Base-by-base conservation (phyloP, 225 moss, liverwort and hornwort species). In the Pseudisothecium myosuroides region DNA sequence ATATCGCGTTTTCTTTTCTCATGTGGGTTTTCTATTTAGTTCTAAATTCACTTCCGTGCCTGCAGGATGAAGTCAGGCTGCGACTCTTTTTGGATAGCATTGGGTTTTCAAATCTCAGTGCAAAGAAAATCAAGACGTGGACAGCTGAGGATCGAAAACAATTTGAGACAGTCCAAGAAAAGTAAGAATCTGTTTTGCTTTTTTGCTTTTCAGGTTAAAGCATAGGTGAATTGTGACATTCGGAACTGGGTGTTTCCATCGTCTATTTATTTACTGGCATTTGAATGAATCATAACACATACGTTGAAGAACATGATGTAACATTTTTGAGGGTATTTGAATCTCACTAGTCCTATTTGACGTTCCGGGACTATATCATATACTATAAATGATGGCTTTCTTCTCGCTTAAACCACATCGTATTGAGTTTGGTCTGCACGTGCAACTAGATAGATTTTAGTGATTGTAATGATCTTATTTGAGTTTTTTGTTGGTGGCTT, bases 51-150 rank as follows among this genome's bases (percentile, higher is more conserved):
- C 62, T 43, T 81, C 61, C 23, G 36, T 86, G 39, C 73, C 72
- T 90, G 68, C 93, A 93, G 93, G 93, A 93, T 89, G 98, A 99
- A 93, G 98, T 99, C 27, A 95, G 98, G 65, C 94, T 99, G 52
- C 95, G 98, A 61, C 95, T 96, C 68, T 99, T 99, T 85, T 89
- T 99, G 81, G 98, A 99, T 89, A 99, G 98, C 89, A 99, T 99
- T 90, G 98, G 98, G n/a, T 99, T 97, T 45, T 97, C 98, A 83
- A 97, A 97, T 81, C 94, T 99, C 39, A 99, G 98, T 91, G 98
- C 98, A 41, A 99, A 97, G 88, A 96, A 99, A 76, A 99, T 99
- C 49, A 99, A 96, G 88, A 99, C 95, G 68, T 99, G 98, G 98
- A 97, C 98, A 75, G 91, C 96, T 67, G 98, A 99, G 89, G 98